phyloP scores from a whole-genome alignment of 2,329 filamentous ascomycete species.

The Cladosporium sp. region DNA sequence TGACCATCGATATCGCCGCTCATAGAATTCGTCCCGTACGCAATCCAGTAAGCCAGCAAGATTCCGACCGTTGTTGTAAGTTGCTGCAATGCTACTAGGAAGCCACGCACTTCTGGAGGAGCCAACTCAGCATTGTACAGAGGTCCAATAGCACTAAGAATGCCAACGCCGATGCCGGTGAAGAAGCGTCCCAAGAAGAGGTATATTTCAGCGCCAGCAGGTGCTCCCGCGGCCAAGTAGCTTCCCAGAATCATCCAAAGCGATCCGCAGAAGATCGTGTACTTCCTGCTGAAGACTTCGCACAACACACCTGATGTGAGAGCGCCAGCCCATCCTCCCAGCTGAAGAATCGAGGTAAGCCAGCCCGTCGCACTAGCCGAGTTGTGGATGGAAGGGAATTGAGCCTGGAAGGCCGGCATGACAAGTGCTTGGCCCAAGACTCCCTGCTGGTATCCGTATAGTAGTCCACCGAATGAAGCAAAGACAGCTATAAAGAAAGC shows the following conservation, averaged over 20 bases:
- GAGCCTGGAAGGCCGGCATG: slow-evolving; percentile 42
- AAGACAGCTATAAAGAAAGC: slow-evolving; percentile 19
- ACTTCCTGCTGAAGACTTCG: slow-evolving; percentile 5
- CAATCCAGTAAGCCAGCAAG: slow-evolving; percentile 52
- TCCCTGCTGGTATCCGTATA: slow-evolving; percentile 58
- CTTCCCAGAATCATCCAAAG: slow-evolving; percentile 41
- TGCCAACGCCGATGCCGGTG: slow-evolving; percentile 66
- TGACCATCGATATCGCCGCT: slow-evolving; percentile 43
- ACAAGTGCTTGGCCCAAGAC: slow-evolving; percentile 56
- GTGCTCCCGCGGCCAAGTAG: slow-evolving; percentile 39
- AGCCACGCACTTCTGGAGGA: slow-evolving; percentile 64
- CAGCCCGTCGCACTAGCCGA: slow-evolving; percentile 21
- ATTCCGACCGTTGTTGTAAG: slow-evolving; percentile 60
- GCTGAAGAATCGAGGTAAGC: slow-evolving; percentile 22
- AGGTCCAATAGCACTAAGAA: slow-evolving; percentile 59
- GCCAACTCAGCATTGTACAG: slow-evolving; percentile 51
- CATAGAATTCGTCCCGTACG: slow-evolving; percentile 36
- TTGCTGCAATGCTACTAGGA: slow-evolving; percentile 65
- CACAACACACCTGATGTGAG: background rate
- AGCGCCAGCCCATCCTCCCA: slow-evolving; percentile 15
- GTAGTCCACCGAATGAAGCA: slow-evolving; percentile 47
- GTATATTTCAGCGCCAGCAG: slow-evolving; percentile 53
- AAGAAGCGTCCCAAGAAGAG: slow-evolving; percentile 72
- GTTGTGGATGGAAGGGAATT: slow-evolving; percentile 20
- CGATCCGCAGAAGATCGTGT: slow-evolving; percentile 44